These are phyloP conservation scores for Gomphus bonarii DNA, from an alignment of 1,284 basidiomycete genomes.

Conservation along the genomic window DNA sequence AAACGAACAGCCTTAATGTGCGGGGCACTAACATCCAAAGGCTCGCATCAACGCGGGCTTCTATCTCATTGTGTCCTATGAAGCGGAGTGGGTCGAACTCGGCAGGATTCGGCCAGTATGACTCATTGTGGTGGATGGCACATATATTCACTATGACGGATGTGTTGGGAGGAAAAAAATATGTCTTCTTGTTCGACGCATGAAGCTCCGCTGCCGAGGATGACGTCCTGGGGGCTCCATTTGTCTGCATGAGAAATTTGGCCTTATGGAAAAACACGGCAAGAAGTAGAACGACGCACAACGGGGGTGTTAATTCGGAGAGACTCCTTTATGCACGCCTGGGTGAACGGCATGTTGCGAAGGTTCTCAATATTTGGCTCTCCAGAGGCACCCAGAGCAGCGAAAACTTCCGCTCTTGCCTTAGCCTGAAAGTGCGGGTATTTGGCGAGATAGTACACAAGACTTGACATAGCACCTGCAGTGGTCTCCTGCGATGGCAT, in stretches of 20 bases:
- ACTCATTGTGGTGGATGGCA: slow-evolving; percentile 22
- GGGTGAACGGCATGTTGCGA: slow-evolving; percentile 18
- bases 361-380: slow-evolving; percentile 21
- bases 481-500: slow-evolving; percentile 22
- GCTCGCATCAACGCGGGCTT: too few species aligned
- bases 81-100: slow-evolving; percentile 19
- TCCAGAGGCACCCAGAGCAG: slow-evolving; percentile 13
- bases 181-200: background rate
- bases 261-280: too few species aligned
- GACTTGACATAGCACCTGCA: slow-evolving; percentile 22
- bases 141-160: slow-evolving; percentile 22
- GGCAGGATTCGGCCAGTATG: slow-evolving; percentile 15
- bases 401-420: slow-evolving; percentile 17
- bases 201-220: slow-evolving; percentile 6
- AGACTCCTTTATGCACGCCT: slow-evolving; percentile 25
- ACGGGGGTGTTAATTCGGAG: slow-evolving; percentile 25
- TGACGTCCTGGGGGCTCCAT: too few species aligned
- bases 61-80: slow-evolving; percentile 4
- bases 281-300: slow-evolving; percentile 16
- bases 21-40: too few species aligned
- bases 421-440: slow-evolving; percentile 21
- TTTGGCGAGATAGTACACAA: slow-evolving; percentile 24
- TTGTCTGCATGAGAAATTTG: too few species aligned
- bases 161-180: slow-evolving; percentile 18
- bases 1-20: background rate